Evolutionary conservation across 352 stramenopile genomes (phyloP), one percentile per base, ranked within the genome.

Genomic region (Phytophthora pseudosyringae): DNA sequence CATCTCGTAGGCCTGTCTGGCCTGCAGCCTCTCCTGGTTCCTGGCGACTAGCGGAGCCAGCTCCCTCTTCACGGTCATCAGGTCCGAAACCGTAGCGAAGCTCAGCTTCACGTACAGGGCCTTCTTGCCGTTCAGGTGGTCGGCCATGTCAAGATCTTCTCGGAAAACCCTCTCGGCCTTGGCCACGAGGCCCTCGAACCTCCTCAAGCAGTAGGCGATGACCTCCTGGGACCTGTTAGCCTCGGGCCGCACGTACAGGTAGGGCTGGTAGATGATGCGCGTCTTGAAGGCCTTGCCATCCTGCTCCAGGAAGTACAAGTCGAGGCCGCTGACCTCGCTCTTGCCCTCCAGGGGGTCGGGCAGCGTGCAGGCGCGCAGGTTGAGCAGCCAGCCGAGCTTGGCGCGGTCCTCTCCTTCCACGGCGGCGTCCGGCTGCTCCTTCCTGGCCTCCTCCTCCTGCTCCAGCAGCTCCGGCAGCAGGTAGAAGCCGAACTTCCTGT

Each of bases 231-330:
- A 81, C 1, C 83, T 71, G 48, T 86, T 86, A 4, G 72, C 50
- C 29, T 88, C 80, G 3, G 83, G 72, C 7, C 82, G 67, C 11
- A 99, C 77, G 65, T 98, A 99, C 59, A 99, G 98, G 71, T 99
- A 99, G 4, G 98, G 98, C 69, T 91, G 76, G 74, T 99, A 97
- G 21, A 99, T 78, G 25, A 99, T 80, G 29, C 89, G 95, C 5
- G 94, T 93, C 79, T 99, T 99, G 82, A 99, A 99, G 8, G 86
- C 95, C 36, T 78, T 77, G 16, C 91, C 93, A 63, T 97, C 90
- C 61, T 98, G 90, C 69, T 97, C 83, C 6, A 98, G 65, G 70
- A 99, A 99, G 75, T 98, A 99, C 36, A 99, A 58, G 64, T 99
- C 97, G 10, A 98, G 65, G 4, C 88, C 94, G 44, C 82, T 90